Evolutionary conservation across 2,329 filamentous ascomycete species (phyloP).

Genomic region (Emydomyces testavorans): DNA sequence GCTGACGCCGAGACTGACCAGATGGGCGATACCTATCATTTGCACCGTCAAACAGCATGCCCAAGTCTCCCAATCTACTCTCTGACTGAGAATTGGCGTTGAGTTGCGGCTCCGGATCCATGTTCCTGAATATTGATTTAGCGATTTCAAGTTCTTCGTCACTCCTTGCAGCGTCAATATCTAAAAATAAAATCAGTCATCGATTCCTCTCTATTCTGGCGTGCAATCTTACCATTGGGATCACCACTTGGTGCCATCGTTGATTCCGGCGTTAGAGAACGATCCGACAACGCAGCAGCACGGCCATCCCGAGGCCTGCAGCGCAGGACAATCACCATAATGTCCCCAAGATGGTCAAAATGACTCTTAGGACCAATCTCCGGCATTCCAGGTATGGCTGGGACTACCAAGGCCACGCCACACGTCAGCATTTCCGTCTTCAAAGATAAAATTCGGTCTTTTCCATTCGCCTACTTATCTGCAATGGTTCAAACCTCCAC

Average conservation of each 20-base stretch:
- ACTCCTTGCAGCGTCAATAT: conserved; percentile 3
- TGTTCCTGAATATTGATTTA: background rate
- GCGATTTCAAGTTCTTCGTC: conserved; percentile 9
- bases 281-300: conserved; percentile 5
- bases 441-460: background rate
- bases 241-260: conserved; percentile 18
- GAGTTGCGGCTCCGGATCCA: background rate
- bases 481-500: conserved; percentile 44
- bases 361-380: conserved; percentile 11
- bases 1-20: background rate
- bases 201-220: too few relatives aligned
- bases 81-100: background rate
- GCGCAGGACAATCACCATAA: conserved; percentile 24
- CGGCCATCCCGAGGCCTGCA: conserved; percentile 15
- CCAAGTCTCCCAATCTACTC: conserved; percentile 7
- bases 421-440: background rate
- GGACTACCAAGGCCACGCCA: background rate
- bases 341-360: conserved; percentile 21
- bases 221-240: conserved; percentile 16
- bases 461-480: conserved; percentile 32
- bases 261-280: conserved; percentile 15
- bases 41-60: conserved; percentile 14
- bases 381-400: conserved; percentile 9
- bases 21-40: conserved; percentile 2
- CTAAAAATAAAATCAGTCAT: background rate